Conservation (phyloP, 306 rosid genomes). For the Echinosophora koreensis region DNA sequence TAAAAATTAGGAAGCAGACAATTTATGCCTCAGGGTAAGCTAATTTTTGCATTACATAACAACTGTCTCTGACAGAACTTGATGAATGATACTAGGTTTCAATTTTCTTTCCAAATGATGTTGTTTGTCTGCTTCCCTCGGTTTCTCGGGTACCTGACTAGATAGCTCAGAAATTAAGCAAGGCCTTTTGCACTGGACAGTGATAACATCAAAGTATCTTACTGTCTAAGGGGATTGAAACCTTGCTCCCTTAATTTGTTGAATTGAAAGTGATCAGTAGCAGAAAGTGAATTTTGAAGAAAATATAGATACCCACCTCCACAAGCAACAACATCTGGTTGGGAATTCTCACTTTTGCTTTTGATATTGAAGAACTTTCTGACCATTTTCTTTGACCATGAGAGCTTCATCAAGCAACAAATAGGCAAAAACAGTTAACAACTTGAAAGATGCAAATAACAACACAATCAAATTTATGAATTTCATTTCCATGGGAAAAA, state of each 20-base stretch:
- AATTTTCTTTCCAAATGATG: background rate
- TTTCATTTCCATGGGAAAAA: constrained; percentile 28
- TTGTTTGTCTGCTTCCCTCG: constrained; percentile 5
- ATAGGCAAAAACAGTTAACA: constrained; percentile 58
- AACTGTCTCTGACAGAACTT: constrained; percentile 39
- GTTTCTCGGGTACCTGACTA: constrained; percentile 33
- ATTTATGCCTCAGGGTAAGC: constrained; percentile 20
- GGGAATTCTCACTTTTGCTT: constrained; percentile 84
- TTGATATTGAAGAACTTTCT: constrained; percentile 95
- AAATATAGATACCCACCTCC: constrained; percentile 69
- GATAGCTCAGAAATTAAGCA: constrained; percentile 11
- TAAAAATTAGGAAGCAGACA: constrained; percentile 29
- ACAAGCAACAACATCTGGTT: constrained; percentile 69
- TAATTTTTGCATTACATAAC: constrained; percentile 14
- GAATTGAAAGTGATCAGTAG: constrained; percentile 37
- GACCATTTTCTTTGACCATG: constrained; percentile 99
- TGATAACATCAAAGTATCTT: constrained; percentile 6
- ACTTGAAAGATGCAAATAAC: constrained; percentile 40
- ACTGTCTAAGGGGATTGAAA: background rate
- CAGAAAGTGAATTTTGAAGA: constrained; percentile 33
- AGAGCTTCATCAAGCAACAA: constrained; percentile 79
- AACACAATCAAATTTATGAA: constrained; percentile 39
- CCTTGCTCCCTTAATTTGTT: constrained; percentile 34
- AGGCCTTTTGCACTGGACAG: constrained; percentile 36
- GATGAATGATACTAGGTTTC: constrained; percentile 41